Percentiles rank a stretch among this genome's conserved stretches.
Conservation (phyloP, 768 basidiomycete species). For the Lyophyllum atratum region DNA sequence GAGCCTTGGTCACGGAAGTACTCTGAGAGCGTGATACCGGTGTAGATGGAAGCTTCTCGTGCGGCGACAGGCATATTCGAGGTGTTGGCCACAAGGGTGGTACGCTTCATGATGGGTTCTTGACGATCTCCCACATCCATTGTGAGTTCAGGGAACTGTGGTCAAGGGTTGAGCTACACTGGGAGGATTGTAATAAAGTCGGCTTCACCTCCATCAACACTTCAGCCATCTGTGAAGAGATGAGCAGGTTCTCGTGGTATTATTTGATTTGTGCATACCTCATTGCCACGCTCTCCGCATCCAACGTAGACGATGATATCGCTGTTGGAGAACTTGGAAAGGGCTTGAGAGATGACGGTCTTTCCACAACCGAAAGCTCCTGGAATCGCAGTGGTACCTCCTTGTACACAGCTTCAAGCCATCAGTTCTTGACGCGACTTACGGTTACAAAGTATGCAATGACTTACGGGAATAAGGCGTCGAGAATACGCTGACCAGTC, state of each 20-base stretch:
- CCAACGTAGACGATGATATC: slow-evolving; percentile 99
- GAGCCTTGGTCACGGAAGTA: slow-evolving; percentile 99
- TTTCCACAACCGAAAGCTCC: slow-evolving; percentile 99
- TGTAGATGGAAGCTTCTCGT: slow-evolving; percentile 99
- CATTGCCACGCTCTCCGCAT: slow-evolving; percentile 98
- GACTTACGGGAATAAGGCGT: slow-evolving; percentile 92
- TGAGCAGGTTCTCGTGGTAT: slow-evolving; percentile 6
- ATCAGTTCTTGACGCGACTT: slow-evolving; percentile 1
- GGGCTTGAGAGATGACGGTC: slow-evolving; percentile 97
- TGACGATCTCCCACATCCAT: slow-evolving; percentile 91
- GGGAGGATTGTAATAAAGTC: neutral
- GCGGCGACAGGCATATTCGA: slow-evolving; percentile 99
- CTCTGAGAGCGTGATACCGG: slow-evolving; percentile 97
- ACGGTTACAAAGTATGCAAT: neutral
- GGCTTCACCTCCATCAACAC: slow-evolving; percentile 90
- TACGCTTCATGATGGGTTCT: slow-evolving; percentile 99
- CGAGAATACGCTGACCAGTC: slow-evolving; percentile 96
- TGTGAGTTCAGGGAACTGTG: slow-evolving; percentile 83
- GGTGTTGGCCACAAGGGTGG: slow-evolving; percentile 97
- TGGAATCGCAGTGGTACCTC: slow-evolving; percentile 95
- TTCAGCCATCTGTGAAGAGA: slow-evolving; percentile 76
- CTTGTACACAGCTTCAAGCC: slow-evolving; percentile 82
- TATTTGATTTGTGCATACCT: slow-evolving; percentile 46
- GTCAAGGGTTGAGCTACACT: slow-evolving; percentile 4
- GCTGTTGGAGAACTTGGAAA: slow-evolving; percentile 98